phyloP scores from a whole-genome alignment of 768 basidiomycete genomes.

The Boletus tylopilopsis region DNA sequence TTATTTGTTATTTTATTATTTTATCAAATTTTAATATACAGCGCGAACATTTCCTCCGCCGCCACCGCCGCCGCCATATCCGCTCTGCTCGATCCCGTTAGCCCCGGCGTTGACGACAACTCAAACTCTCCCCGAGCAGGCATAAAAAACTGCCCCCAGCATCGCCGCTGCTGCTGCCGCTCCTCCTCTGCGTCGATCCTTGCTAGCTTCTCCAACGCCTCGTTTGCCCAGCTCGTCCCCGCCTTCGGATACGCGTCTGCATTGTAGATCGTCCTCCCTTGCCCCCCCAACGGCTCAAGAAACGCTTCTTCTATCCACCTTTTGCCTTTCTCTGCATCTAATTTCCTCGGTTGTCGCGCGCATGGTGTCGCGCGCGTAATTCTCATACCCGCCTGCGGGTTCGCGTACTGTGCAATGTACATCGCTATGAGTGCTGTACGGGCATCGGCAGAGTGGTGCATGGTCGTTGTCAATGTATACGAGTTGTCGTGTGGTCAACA shows the following conservation, averaged over 20 bases:
- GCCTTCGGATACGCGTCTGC: background rate
- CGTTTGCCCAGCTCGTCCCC: background rate
- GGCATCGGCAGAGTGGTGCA: slow-evolving; percentile 33
- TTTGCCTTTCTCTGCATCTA: background rate
- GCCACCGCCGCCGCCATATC: background rate
- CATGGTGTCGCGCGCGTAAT: background rate
- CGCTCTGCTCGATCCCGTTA: background rate
- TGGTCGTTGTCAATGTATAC: slow-evolving; percentile 8
- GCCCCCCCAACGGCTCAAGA: slow-evolving; percentile 4
- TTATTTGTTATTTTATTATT: background rate
- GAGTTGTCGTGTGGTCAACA: background rate
- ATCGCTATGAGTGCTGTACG: slow-evolving; percentile 30
- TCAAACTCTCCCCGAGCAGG: slow-evolving; percentile 1
- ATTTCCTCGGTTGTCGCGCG: background rate
- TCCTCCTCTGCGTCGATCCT: slow-evolving; percentile 25
- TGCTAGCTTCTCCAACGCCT: slow-evolving; percentile 7
- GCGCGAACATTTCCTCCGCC: slow-evolving; percentile 36
- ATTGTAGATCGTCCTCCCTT: slow-evolving; percentile 32
- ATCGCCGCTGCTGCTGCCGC: background rate
- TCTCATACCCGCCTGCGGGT: slow-evolving; percentile 16
- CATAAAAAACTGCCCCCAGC: slow-evolving; percentile 5
- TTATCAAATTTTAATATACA: slow-evolving; percentile 32
- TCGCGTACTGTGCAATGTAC: slow-evolving; percentile 23
- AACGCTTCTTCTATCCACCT: background rate
- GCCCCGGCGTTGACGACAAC: background rate